Evolutionary conservation across 805 yeast genomes (phyloP).

Genomic region (Starmera dryadoides): DNA sequence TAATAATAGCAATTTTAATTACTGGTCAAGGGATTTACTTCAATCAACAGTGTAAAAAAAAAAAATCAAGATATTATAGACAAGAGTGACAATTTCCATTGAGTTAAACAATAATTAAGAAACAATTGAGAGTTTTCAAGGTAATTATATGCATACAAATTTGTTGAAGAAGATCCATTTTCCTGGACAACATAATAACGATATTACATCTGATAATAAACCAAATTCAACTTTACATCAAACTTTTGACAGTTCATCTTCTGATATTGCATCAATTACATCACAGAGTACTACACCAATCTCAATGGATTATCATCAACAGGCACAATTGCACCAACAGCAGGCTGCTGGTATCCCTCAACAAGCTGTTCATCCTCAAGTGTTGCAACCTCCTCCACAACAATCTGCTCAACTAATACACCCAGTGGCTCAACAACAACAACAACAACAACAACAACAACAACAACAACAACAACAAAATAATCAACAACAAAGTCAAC

Average conservation of each 20-base stretch:
- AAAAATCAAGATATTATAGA: too few species aligned
- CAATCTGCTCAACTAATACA: background rate
- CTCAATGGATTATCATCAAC: background rate
- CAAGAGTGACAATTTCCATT: background rate
- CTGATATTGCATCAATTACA: background rate
- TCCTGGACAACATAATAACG: constrained; percentile 3
- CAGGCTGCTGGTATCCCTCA: background rate
- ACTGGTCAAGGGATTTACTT: too few species aligned
- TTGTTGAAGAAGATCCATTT: constrained; percentile 6
- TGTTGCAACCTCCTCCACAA: background rate
- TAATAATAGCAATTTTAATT: too few species aligned
- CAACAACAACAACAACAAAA: too few species aligned
- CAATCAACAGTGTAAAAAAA: too few species aligned
- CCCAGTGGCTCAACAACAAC: background rate
- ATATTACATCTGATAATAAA: background rate
- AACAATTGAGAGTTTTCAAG: too few species aligned
- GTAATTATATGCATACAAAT: constrained; percentile 5
- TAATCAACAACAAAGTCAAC: too few species aligned
- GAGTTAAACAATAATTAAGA: too few species aligned
- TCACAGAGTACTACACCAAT: background rate
- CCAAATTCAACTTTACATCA: background rate
- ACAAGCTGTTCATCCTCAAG: background rate
- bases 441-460: too few species aligned
- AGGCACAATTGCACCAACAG: background rate
- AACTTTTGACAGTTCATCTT: background rate